These are phyloP conservation scores for Verticillium dahliae DNA, from an alignment of 2,329 filamentous ascomycete genomes.

Conservation along the genomic window DNA sequence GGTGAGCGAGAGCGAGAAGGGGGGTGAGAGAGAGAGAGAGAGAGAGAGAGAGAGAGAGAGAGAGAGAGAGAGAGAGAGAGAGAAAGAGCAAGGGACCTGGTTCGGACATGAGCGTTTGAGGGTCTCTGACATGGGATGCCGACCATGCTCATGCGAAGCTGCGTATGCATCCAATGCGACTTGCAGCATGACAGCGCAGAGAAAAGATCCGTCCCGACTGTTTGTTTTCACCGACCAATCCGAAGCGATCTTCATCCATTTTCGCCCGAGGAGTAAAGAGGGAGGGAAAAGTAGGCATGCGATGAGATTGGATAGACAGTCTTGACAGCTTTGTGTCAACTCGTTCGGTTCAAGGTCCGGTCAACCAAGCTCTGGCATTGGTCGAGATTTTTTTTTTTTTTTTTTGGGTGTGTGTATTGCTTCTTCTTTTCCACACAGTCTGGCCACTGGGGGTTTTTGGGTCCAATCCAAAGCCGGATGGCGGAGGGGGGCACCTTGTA, in stretches of 20 bases:
- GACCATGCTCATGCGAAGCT: background rate
- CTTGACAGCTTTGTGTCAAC: too few relatives aligned
- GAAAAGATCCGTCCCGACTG: background rate
- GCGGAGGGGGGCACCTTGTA: background rate
- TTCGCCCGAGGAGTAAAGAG: too few relatives aligned
- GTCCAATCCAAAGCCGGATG: background rate
- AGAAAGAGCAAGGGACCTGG: background rate
- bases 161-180: background rate
- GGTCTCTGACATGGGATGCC: background rate
- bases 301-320: background rate
- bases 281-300: too few relatives aligned
- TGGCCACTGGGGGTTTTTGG: too few relatives aligned
- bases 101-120: background rate
- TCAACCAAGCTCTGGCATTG: background rate
- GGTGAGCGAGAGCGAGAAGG: background rate
- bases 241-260: too few relatives aligned
- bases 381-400: background rate
- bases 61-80: background rate
- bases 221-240: too few relatives aligned
- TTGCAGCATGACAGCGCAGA: background rate
- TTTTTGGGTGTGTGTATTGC: too few relatives aligned
- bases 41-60: background rate
- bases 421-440: too few relatives aligned
- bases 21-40: background rate
- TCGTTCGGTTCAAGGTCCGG: background rate